Evolutionary conservation across 768 basidiomycete genomes (phyloP), one percentile per base, ranked within the genome.

Genomic region (Mycena venus): DNA sequence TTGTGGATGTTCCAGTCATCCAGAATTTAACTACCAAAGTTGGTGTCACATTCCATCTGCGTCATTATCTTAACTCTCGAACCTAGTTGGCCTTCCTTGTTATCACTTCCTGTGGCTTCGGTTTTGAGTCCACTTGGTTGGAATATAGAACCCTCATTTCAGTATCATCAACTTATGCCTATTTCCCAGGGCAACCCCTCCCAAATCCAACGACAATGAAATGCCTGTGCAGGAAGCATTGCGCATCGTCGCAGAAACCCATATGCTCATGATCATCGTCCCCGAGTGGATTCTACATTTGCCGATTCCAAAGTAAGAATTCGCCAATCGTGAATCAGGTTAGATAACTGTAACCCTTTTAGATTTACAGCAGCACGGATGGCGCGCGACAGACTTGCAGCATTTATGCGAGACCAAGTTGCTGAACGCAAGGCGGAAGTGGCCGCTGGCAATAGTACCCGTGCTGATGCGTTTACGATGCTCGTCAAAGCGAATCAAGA

Each of bases 41-140:
- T 38, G 7, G 64, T 65, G 11, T 32, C 31, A 23, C n/a, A 14
- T n/a, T 4, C 68, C 42, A 49, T 0, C 40, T 19, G 19, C 32
- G 34, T 34, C 21, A 25, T 23, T 14, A 36, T 58, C 38, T 62
- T 49, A 42, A 11, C 53, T 8, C 40, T n/a, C n/a, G n/a, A n/a
- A n/a, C n/a, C n/a, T n/a, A 89, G 88, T 70, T 87, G 14, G 85
- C 88, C 3, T 82, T 89, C 11, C 73, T 88, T 14, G 79, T 88
- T 23, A 83, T 90, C 25, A 86, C 84, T 9, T 84, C 80, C 76
- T 89, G 88, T 67, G 88, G 86, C 1, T 89, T 89, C 56, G 89
- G 88, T 4, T 85, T 89, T 38, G 78, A 82, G 0, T 86, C 87
- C 61, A 80, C 81, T 40, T 89, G 87, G 88, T 74, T 76, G 7